Percentiles rank a stretch among this genome's conserved stretches.
Evolutionary conservation across 1,139 yeast genomes (phyloP).

Genomic region (Williopsis jadinii): DNA sequence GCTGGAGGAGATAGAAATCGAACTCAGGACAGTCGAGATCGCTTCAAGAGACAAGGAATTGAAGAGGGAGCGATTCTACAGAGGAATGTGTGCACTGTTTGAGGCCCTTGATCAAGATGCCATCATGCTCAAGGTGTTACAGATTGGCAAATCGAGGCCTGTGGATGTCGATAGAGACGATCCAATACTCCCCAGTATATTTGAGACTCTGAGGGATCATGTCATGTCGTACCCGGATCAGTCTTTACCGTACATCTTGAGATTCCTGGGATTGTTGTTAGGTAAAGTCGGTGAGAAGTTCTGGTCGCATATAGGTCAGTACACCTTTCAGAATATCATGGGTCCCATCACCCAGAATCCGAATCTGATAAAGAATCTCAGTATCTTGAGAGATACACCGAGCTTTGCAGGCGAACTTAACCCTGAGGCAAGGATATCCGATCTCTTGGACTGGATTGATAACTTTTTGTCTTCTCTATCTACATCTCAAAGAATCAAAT

Average conservation of each 20-base stretch:
- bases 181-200: constrained; percentile 17
- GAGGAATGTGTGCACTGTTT: constrained; percentile 35
- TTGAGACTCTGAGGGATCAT: constrained; percentile 41
- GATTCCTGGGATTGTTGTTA: constrained; percentile 39
- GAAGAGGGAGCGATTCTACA: constrained; percentile 48
- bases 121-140: constrained; percentile 32
- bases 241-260: constrained; percentile 50
- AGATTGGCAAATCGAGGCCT: constrained; percentile 36
- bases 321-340: constrained; percentile 42
- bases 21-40: constrained; percentile 47
- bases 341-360: constrained; percentile 46
- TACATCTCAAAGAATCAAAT: constrained; percentile 31
- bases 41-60: constrained; percentile 38
- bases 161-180: constrained; percentile 4
- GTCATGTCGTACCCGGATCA: constrained; percentile 41
- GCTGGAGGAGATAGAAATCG: constrained; percentile 46
- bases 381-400: constrained; percentile 14
- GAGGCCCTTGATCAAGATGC: constrained; percentile 34
- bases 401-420: constrained; percentile 10
- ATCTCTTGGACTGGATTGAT: constrained; percentile 38
- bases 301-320: constrained; percentile 48
- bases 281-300: constrained; percentile 33
- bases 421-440: constrained; percentile 23
- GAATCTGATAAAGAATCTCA: constrained; percentile 17
- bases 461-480: constrained; percentile 30